A percentile compares a stretch with the other conserved stretches of the same genome.
phyloP scores from a whole-genome alignment of 2,329 filamentous ascomycete genomes.

The Penicillium sp. region DNA sequence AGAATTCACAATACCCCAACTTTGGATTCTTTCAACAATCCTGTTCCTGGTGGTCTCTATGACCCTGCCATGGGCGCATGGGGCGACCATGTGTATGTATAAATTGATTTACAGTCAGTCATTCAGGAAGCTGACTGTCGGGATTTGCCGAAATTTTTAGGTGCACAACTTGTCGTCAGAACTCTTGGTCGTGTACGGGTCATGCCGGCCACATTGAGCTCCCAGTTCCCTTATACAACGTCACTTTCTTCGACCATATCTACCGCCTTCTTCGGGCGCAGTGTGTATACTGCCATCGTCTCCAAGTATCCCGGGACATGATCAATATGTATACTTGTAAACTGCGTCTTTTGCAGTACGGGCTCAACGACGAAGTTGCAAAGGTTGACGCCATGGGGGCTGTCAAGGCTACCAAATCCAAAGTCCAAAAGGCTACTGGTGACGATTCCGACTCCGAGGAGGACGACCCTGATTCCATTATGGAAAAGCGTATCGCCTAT shows the following conservation, averaged over 20 bases:
- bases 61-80: conserved; percentile 87
- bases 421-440: conserved; percentile 43
- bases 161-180: conserved; percentile 87
- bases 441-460: conserved; percentile 63
- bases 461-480: conserved; percentile 47
- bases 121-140: conserved; percentile 11
- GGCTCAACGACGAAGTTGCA: conserved; percentile 65
- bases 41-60: conserved; percentile 84
- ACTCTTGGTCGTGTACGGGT: conserved; percentile 75
- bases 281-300: conserved; percentile 83
- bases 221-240: conserved; percentile 87
- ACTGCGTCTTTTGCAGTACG: conserved; percentile 76
- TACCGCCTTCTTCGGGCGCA: conserved; percentile 77
- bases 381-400: conserved; percentile 49
- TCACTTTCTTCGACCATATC: conserved; percentile 91
- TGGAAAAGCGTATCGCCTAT: conserved; percentile 57
- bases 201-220: conserved; percentile 95
- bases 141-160: conserved; percentile 42
- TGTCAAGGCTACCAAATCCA: conserved; percentile 41
- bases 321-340: conserved; percentile 78
- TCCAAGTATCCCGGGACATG: conserved; percentile 70
- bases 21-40: conserved; percentile 88
- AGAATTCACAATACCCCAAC: conserved; percentile 87
- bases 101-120: conserved; percentile 5
- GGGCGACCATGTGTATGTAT: conserved; percentile 69